Base-by-base conservation (phyloP, 306 rosid genomes). In the Senna tora region DNA sequence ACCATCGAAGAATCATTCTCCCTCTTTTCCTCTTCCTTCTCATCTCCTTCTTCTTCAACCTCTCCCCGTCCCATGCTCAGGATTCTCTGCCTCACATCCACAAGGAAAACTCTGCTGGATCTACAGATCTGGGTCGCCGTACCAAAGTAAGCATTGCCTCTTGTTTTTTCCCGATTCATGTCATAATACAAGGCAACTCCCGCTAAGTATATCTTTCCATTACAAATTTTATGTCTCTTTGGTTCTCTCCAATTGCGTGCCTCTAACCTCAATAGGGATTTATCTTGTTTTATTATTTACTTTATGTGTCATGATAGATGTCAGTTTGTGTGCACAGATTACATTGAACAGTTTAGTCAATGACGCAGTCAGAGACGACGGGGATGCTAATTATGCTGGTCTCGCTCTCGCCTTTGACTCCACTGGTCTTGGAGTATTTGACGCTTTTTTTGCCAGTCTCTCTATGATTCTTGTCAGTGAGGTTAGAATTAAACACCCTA, bases 391-490 rank as follows among this genome's bases (percentile, higher is more conserved):
- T 54, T 16, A 76, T n/a, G 71, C 63, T 71, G 83, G 56, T 51
- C 47, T 81, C 42, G 76, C 82, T 33, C 77, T 88, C 68, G 75
- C 70, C 56, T 66, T 90, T 84, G 96, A 90, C 57, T 69, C 98
- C 39, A 20, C 77, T 5, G 97, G 98, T 55, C 89, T 89, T 80
- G 97, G 98, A 71, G 68, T 90, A 74, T 87, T 93, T 0, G 97
- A 93, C 69, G 98, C 97, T 13, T 90, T 93, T 67, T 74, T 93
- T 17, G 90, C 98, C 9, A 93, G 98, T 75, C 73, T 93, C 34
- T 93, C 98, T 5, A 93, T 93, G 97, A 93, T 93, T 45, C 6
- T 93, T 55, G 97, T 90, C 83, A 93, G 97, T 65, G 98, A 93
- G 98, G 98, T 93, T 74, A 45, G 96, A 82, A 82, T 53, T 55